phyloP scores from a whole-genome alignment of 1,139 yeast species.

The Taphrina pruni region DNA sequence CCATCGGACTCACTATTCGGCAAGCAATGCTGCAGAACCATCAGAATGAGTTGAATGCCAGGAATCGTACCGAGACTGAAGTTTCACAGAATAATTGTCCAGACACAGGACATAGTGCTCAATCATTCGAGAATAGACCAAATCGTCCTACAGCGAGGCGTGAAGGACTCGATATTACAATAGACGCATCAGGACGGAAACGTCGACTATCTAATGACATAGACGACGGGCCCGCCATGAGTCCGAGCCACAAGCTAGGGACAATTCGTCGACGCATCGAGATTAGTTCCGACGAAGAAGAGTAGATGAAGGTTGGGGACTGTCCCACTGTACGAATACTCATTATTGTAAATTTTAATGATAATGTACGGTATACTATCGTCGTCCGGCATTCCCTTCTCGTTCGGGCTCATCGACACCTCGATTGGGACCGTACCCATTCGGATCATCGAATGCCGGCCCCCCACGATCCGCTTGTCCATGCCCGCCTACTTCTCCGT shows the following conservation, averaged over 20 bases:
- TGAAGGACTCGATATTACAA: too few relatives aligned
- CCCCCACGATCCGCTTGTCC: neutral
- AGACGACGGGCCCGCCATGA: neutral
- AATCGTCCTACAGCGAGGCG: too few relatives aligned
- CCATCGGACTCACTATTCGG: constrained; percentile 16
- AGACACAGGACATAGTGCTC: too few relatives aligned
- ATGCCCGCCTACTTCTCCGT: neutral
- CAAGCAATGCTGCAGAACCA: constrained; percentile 15
- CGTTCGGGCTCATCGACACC: constrained; percentile 26
- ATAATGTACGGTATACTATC: neutral
- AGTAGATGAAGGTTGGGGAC: neutral
- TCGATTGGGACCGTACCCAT: constrained; percentile 31
- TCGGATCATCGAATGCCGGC: constrained; percentile 19
- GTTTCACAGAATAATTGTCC: too few relatives aligned
- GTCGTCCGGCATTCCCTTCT: constrained; percentile 27
- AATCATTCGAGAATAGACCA: too few relatives aligned
- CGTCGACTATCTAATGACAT: neutral
- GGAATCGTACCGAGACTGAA: neutral
- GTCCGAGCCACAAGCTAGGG: neutral
- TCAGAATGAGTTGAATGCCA: neutral
- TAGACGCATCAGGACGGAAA: neutral
- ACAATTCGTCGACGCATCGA: neutral
- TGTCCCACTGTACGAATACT: too few relatives aligned
- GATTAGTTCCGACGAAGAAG: neutral
- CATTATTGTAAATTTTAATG: too few relatives aligned